A percentile compares a stretch with the other conserved stretches of the same genome.
Evolutionary conservation across 768 basidiomycete species (phyloP).

Genomic region (Kondoa subrosea): DNA sequence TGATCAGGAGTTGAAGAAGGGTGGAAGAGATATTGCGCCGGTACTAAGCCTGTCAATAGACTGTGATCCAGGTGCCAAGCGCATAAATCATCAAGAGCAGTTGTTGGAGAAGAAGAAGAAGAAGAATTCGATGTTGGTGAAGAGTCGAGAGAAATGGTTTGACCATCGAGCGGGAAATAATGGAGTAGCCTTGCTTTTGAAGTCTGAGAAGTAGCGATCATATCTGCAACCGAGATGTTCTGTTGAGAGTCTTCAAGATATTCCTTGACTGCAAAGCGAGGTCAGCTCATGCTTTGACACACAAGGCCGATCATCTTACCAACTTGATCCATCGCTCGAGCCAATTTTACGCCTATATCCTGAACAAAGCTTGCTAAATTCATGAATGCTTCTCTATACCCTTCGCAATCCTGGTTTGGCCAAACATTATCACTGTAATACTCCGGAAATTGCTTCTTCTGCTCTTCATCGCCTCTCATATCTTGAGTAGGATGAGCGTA

Average conservation of each 20-base stretch:
- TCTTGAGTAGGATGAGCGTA: conserved; percentile 74
- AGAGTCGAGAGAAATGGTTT: conserved; percentile 4
- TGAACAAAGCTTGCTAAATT: conserved; percentile 67
- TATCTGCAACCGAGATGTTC: conserved; percentile 46
- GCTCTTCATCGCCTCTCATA: conserved; percentile 43
- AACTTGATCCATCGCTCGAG: conserved; percentile 77
- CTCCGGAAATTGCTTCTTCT: conserved; percentile 36
- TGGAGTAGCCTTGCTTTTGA: conserved; percentile 89
- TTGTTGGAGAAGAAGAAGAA: neutral
- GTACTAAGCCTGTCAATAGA: conserved; percentile 73
- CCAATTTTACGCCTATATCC: conserved; percentile 61
- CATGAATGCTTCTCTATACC: conserved; percentile 78
- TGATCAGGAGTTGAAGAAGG: conserved; percentile 34
- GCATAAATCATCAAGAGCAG: conserved; percentile 13
- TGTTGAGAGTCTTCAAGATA: conserved; percentile 1
- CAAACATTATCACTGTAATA: conserved; percentile 70
- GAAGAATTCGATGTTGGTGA: neutral
- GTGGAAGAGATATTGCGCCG: conserved; percentile 66
- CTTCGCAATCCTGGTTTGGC: conserved; percentile 38
- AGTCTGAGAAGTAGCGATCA: conserved; percentile 62
- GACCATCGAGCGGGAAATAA: conserved; percentile 53
- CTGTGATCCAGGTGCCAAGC: conserved; percentile 50
- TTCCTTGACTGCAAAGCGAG: conserved; percentile 21
- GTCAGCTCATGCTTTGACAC: too few relatives aligned
- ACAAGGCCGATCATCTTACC: too few relatives aligned